Evolutionary conservation across 106 monocot species (phyloP).

Genomic region (Narthecium ossifragum): DNA sequence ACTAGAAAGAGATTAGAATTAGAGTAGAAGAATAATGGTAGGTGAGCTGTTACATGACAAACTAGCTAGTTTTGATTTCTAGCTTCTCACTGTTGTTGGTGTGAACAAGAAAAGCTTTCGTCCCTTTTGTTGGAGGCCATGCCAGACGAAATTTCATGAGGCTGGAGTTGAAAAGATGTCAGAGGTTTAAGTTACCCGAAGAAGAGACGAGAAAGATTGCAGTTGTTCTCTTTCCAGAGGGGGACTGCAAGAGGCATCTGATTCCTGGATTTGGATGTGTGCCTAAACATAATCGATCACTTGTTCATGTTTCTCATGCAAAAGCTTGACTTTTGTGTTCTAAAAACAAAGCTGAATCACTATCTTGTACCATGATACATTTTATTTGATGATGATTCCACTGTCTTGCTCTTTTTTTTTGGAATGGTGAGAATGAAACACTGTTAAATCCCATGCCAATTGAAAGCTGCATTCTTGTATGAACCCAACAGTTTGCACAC

Average conservation of each 20-base stretch:
- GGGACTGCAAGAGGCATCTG: not conserved
- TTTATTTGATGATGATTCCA: not conserved
- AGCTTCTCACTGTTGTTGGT: no score
- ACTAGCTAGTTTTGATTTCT: no score
- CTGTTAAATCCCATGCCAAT: not conserved
- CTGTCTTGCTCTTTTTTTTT: not conserved
- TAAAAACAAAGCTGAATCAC: not conserved
- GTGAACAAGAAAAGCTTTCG: no score
- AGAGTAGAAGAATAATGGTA: no score
- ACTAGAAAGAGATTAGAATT: no score
- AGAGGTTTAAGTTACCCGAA: not conserved
- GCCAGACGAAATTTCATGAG: not conserved
- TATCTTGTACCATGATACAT: not conserved
- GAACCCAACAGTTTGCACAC: not conserved
- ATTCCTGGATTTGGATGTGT: not conserved
- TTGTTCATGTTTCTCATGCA: not conserved
- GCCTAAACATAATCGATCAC: not conserved
- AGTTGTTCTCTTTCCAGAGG: slow-evolving; percentile 2
- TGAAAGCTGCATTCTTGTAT: not conserved
- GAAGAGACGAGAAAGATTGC: slow-evolving; percentile 6
- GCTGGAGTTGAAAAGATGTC: slow-evolving; percentile 1
- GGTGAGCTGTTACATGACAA: no score
- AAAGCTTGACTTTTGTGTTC: not conserved
- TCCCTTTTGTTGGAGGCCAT: no score
- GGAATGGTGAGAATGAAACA: not conserved